These are phyloP conservation scores for Verticillium zaregamsianum DNA, from an alignment of 2,329 filamentous ascomycete genomes.

Conservation along the genomic window DNA sequence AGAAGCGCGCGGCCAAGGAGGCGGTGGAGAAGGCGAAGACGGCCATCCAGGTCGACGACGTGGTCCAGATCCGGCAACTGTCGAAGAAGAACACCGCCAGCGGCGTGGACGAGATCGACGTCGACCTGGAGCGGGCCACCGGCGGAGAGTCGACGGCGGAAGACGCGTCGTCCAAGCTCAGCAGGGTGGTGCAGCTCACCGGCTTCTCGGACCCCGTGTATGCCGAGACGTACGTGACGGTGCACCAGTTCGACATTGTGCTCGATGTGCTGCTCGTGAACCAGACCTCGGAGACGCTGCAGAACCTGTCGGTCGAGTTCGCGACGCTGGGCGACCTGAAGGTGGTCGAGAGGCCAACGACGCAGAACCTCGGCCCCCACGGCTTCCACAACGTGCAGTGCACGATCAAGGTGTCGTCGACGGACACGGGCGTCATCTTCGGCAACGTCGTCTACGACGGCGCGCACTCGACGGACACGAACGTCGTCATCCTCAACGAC, in stretches of 20 bases:
- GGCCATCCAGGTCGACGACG: slow-evolving; percentile 92
- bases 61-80: slow-evolving; percentile 87
- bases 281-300: slow-evolving; percentile 92
- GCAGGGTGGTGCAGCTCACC: slow-evolving; percentile 91
- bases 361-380: slow-evolving; percentile 90
- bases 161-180: slow-evolving; percentile 89
- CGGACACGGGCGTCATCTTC: slow-evolving; percentile 97
- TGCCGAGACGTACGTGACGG: slow-evolving; percentile 97
- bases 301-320: slow-evolving; percentile 96
- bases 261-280: slow-evolving; percentile 95
- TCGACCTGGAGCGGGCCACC: slow-evolving; percentile 90
- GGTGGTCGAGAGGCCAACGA: slow-evolving; percentile 93
- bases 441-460: slow-evolving; percentile 98
- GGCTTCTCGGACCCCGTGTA: slow-evolving; percentile 98
- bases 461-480: slow-evolving; percentile 83
- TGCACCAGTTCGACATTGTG: slow-evolving; percentile 98
- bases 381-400: slow-evolving; percentile 98
- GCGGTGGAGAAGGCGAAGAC: slow-evolving; percentile 89
- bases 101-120: slow-evolving; percentile 77
- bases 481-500: slow-evolving; percentile 97
- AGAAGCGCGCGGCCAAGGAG: slow-evolving; percentile 93
- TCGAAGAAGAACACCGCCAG: slow-evolving; percentile 85
- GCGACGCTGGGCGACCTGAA: slow-evolving; percentile 97
- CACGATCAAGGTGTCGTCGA: slow-evolving; percentile 97
- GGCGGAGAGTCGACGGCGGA: slow-evolving; percentile 81